Evolutionary conservation across 75 land plant species (phyloP), one percentile per base, ranked within the genome.

Genomic region (Ceratopteris richardii): DNA sequence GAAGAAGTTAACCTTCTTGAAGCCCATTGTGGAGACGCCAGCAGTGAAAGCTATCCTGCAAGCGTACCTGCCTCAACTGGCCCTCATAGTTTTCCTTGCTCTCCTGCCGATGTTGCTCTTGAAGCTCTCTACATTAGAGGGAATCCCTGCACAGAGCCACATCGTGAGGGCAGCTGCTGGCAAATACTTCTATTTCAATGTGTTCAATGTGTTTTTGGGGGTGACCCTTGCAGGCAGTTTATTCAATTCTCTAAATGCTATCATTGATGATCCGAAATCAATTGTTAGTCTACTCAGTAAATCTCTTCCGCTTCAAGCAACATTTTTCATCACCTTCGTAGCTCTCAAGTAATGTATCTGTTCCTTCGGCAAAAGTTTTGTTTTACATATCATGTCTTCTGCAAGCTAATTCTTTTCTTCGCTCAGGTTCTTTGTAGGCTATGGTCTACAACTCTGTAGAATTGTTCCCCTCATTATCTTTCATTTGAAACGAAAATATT

Each of bases 151-250:
- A 2, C 47, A 59, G 58, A 77, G 90, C 64, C 95, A 92, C 46
- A 66, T 66, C 16, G 62, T 63, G 37, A 77, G 97, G 22, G 84
- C 81, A 25, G 68, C 95, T 0, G 80, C 90, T 39, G 97, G 97
- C 20, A 92, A 92, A 59, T 88, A 82, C 58, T 92, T 88, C 52
- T 92, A 92, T 27, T 92, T 92, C 46, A 61, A 66, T 2, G 73
- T 88, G 33, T 74, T 92, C 58, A 92, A 92, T 69, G 84, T 92
- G 13, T 92, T 92, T 31, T 51, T 92, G 61, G 97, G 97, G 9
- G 83, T 92, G 16, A 92, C 97, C 23, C 19, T 92, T 0, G 76
- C 76, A 17, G 77, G 80, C 10, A 74, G 87, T 19, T 57, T 88
- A 54, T 78, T 85, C 43, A 27, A 27, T 26, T 64, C 86, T 5